Base-by-base conservation (phyloP, 495 filamentous ascomycete species). In the Penicillium parvum region DNA sequence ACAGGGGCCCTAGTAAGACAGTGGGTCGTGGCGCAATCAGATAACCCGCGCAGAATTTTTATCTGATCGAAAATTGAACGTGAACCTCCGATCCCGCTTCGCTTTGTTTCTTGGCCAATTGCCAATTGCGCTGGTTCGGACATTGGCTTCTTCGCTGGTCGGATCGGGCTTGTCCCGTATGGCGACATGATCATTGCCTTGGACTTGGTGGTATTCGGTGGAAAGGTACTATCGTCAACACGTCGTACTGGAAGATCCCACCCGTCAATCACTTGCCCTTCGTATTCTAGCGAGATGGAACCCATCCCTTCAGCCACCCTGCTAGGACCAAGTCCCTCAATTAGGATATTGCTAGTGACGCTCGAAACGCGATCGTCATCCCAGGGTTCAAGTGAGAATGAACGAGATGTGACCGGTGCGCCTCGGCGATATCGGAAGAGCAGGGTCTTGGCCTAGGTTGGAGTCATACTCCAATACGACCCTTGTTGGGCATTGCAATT, bases 11-110 rank as follows among this genome's bases (percentile, higher is more conserved):
- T n/a, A n/a, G n/a, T n/a, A n/a, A n/a, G n/a, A n/a, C n/a, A n/a
- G 49, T 55, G 56, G 45, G 43, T 43, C 51, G 57, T 61, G 58
- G 58, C 46, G 54, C 54, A 44, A 63, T 63, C 60, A 63, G 60
- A 63, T 63, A 63, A 63, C 43, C 28, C 28, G 29, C 7, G 23
- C 30, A 41, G 29, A 44, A 28, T 52, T 60, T 60, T 63, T 63
- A 63, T 63, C 60, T 60, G 57, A 63, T 63, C 47, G 40, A 32
- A 46, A 27, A 15, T 10, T 8, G 12, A 25, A 37, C 26, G 32
- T 18, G 32, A 27, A 33, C 21, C 3, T 34, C 36, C 23, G 17
- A 21, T 34, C 32, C 33, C 27, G 17, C 14, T 23, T 45, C 19
- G n/a, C 14, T 8, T 38, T 17, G 34, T 4, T 19, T 26, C 23